phyloP scores from a whole-genome alignment of 306 rosid genomes.

The Rosa rugosa region DNA sequence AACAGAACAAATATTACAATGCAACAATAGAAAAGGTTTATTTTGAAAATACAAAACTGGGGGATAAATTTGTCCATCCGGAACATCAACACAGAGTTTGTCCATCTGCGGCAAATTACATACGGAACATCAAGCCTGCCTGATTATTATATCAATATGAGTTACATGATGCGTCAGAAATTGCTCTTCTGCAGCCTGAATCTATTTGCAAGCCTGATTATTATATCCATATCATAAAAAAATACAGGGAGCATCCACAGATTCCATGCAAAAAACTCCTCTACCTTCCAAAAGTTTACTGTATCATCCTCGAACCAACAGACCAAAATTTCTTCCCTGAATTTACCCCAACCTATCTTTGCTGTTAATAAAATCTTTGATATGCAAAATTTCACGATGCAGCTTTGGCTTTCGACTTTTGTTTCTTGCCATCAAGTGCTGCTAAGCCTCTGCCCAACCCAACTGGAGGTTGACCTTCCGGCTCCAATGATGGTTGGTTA shows the following conservation, averaged over 20 bases:
- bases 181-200: constrained; percentile 3
- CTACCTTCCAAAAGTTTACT: constrained; percentile 16
- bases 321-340: constrained; percentile 19
- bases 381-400: constrained; percentile 53
- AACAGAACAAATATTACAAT: too few species aligned
- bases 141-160: background rate
- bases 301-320: constrained; percentile 33
- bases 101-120: background rate
- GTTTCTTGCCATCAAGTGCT: constrained; percentile 77
- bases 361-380: constrained; percentile 27
- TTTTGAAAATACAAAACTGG: too few species aligned
- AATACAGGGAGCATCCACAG: constrained; percentile 10
- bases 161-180: background rate
- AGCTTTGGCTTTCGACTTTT: constrained; percentile 63
- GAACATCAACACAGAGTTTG: too few species aligned
- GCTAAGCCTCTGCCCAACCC: constrained; percentile 86
- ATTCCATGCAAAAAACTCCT: constrained; percentile 21
- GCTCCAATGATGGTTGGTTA: constrained; percentile 36
- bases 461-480: constrained; percentile 58
- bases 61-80: too few species aligned
- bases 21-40: too few species aligned
- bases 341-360: constrained; percentile 19
- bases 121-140: background rate
- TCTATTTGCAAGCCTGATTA: constrained; percentile 9
- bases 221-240: background rate